These are phyloP conservation scores for Gossypium turneri DNA, from an alignment of 345 rosid genomes.

Conservation along the genomic window DNA sequence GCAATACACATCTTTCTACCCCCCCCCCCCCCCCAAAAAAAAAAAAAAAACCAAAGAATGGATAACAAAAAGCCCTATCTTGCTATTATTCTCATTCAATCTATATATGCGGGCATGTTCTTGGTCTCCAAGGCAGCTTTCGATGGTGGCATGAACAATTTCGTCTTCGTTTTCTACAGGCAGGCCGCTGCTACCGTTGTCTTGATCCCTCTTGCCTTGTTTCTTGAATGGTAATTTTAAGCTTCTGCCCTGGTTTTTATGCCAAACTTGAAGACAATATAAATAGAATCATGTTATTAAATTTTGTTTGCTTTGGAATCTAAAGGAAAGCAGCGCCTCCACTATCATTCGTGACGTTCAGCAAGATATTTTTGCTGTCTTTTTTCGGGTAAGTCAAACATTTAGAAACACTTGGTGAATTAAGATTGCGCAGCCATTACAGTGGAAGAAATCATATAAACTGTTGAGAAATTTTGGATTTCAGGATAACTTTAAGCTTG, in stretches of 20 bases:
- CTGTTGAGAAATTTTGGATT: neutral
- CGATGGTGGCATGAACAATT: slow-evolving; percentile 81
- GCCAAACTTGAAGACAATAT: too few species aligned
- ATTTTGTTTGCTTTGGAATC: neutral
- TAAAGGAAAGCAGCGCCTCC: slow-evolving; percentile 71
- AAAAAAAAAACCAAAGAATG: slow-evolving; percentile 19
- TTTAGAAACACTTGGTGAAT: neutral
- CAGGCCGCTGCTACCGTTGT: slow-evolving; percentile 76
- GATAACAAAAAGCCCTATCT: slow-evolving; percentile 55
- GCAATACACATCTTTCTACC: neutral
- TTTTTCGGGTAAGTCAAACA: slow-evolving; percentile 52
- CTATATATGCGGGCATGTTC: slow-evolving; percentile 85
- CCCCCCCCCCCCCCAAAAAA: too few species aligned
- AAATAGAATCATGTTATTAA: neutral
- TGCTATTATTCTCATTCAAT: slow-evolving; percentile 49
- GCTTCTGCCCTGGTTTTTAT: neutral
- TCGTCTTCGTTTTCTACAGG: slow-evolving; percentile 74
- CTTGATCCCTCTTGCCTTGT: slow-evolving; percentile 64
- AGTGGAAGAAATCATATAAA: too few species aligned
- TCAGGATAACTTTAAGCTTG: slow-evolving; percentile 62
- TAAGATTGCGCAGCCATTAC: neutral
- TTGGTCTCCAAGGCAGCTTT: slow-evolving; percentile 87
- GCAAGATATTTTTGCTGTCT: slow-evolving; percentile 77
- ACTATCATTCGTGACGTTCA: slow-evolving; percentile 52
- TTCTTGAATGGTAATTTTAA: slow-evolving; percentile 57